These are phyloP conservation scores for Penicillium salamii DNA, from an alignment of 495 filamentous ascomycete genomes.

Conservation along the genomic window DNA sequence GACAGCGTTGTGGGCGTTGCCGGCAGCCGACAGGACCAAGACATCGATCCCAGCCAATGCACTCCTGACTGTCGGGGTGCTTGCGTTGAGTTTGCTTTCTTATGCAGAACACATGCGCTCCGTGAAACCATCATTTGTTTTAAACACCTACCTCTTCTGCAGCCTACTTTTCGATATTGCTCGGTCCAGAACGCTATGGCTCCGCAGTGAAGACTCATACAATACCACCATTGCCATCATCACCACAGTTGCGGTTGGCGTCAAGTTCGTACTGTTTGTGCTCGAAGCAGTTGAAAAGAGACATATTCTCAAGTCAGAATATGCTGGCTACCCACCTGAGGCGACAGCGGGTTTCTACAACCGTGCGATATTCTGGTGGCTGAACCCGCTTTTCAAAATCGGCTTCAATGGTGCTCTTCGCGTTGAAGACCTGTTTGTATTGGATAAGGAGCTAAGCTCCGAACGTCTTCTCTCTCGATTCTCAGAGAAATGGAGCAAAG, in stretches of 20 bases:
- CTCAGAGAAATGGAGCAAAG: constrained; percentile 28
- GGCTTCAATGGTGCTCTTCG: constrained; percentile 46
- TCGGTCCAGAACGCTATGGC: constrained; percentile 56
- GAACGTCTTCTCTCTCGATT: constrained; percentile 38
- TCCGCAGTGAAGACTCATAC: constrained; percentile 35
- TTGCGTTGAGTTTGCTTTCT: constrained; percentile 47
- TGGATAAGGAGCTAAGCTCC: constrained; percentile 45
- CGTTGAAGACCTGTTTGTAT: constrained; percentile 41
- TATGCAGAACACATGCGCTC: constrained; percentile 55
- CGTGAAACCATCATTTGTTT: constrained; percentile 55
- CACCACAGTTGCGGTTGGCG: constrained; percentile 42
- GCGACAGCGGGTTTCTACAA: constrained; percentile 55
- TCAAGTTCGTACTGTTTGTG: constrained; percentile 50
- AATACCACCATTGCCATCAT: constrained; percentile 40
- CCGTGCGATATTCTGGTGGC: constrained; percentile 55
- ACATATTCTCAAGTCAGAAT: constrained; percentile 41
- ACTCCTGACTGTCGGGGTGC: constrained; percentile 38
- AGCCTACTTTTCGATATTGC: constrained; percentile 58
- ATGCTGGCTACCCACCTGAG: constrained; percentile 52
- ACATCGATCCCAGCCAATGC: constrained; percentile 48
- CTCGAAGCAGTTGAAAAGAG: constrained; percentile 57
- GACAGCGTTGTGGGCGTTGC: constrained; percentile 47
- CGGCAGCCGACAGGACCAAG: constrained; percentile 26
- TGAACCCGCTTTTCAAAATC: constrained; percentile 51
- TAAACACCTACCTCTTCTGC: constrained; percentile 59